phyloP scores from a whole-genome alignment of 2,329 filamentous ascomycete genomes.

The Trichoderma gracile region DNA sequence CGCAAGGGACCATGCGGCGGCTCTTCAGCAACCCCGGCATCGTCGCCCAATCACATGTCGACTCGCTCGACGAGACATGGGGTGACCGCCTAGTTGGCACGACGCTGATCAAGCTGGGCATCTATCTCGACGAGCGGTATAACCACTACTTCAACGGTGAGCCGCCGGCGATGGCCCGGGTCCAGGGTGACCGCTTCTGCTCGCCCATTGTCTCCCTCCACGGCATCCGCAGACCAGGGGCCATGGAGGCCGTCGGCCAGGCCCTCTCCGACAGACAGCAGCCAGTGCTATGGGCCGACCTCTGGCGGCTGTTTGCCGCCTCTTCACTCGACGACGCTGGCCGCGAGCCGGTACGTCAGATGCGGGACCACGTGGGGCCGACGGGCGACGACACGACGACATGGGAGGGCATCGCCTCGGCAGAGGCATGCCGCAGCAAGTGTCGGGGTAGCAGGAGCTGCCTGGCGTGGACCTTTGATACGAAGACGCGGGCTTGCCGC shows the following conservation, averaged over 20 bases:
- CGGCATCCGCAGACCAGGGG: conserved; percentile 46
- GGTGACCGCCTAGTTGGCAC: conserved; percentile 57
- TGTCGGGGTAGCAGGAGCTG: conserved; percentile 46
- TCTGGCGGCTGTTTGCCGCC: conserved; percentile 52
- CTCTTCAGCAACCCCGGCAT: conserved; percentile 48
- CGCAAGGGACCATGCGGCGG: conserved; percentile 50
- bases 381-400: conserved; percentile 46
- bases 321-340: conserved; percentile 43
- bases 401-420: conserved; percentile 40
- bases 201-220: conserved; percentile 58
- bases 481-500: conserved; percentile 43
- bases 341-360: conserved; percentile 39
- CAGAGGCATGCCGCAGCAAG: conserved; percentile 46
- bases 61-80: conserved; percentile 53
- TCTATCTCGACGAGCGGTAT: conserved; percentile 58
- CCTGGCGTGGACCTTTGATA: conserved; percentile 55
- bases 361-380: conserved; percentile 54
- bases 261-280: conserved; percentile 42
- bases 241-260: conserved; percentile 49
- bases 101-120: conserved; percentile 53
- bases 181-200: conserved; percentile 54
- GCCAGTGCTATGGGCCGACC: conserved; percentile 52
- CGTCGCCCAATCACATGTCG: conserved; percentile 47
- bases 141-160: conserved; percentile 59
- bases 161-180: conserved; percentile 49